Evolutionary conservation across 2,329 filamentous ascomycete genomes (phyloP), one percentile per base, ranked within the genome.

Genomic region (Fusarium beomiforme): DNA sequence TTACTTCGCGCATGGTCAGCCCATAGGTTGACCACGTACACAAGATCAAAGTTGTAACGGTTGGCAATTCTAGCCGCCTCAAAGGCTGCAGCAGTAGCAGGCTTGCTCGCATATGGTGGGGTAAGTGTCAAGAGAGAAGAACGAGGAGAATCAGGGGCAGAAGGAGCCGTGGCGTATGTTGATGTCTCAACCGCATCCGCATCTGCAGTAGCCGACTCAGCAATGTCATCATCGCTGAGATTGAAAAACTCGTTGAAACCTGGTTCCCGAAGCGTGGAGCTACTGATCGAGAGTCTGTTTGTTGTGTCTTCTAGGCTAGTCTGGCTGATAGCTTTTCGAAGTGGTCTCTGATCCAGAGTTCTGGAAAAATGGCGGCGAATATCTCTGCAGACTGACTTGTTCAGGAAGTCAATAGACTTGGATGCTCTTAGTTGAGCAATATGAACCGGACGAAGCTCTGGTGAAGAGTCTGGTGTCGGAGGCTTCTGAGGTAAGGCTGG

Each of bases 11-110:
- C 68, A 50, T 69, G 63, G 24, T 78, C 76, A 24, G 88, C 87
- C 87, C 88, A 89, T 17, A 90, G 79, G 68, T 87, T 89, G 68
- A 89, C 84, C 33, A 90, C 83, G 69, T 90, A 90, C 16, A 89
- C 82, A 26, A 90, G 80, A 69, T 89, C 86, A 56, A 90, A 89
- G 57, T 87, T 82, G 76, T 88, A 88, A 57, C 85, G 84, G 7
- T 81, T 83, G 8, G 88, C 88, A 41, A 90, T 87, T 34, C 85
- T 81, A 2, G 87, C 86, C 11, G 86, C 86, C 75, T 87, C 84
- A 49, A 87, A 84, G 11, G 87, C 87, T 5, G 86, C 87, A 1
- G 82, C 79, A 21, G 83, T 80, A 17, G 84, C 85, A 16, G 84
- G 83, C 3, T 80, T 79, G 59, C 79, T 84, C 23, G 80, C 78